Evolutionary conservation across 495 filamentous ascomycete genomes (phyloP), one percentile per base, ranked within the genome.

Genomic region (Patellaria atrata): DNA sequence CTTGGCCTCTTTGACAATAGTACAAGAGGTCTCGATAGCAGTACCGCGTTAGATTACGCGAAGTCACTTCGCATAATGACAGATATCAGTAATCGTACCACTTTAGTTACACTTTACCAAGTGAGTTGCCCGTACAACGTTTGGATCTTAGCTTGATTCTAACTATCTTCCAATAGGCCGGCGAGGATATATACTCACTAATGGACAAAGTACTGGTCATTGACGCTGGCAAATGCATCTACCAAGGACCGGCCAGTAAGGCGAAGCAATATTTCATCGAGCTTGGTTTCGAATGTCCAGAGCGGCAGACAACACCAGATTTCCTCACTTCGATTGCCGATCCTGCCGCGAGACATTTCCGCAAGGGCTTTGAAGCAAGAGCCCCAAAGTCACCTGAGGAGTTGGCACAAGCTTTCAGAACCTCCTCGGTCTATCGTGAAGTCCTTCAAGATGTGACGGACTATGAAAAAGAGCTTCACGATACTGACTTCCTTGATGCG

Each of bases 61-160:
- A 77, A 72, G 38, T 79, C 75, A 0, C 55, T 87, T 22, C 70
- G 81, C 9, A 76, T 82, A 43, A 82, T 89, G 71, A 87, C 84
- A 14, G 79, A 84, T 39, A 71, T 89, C 36, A 79, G 68, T 48
- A 70, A 82, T 46, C 71, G 76, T 9, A 89, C 82, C 4, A 86
- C 81, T 0, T 63, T 92, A 21, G 82, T 83, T 14, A 87, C 82
- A 1, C 60, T 89, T 1, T 89, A 89, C 57, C 82, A 89, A 50
- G n/a, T n/a, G n/a, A n/a, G n/a, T n/a, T n/a, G n/a, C n/a, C n/a
- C n/a, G n/a, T n/a, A n/a, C n/a, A n/a, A n/a, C n/a, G n/a, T n/a
- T n/a, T n/a, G n/a, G n/a, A n/a, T n/a, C n/a, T n/a, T n/a, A n/a
- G n/a, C n/a, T n/a, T n/a, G n/a, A n/a, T n/a, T n/a, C n/a, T n/a